Percentiles rank a stretch among this genome's conserved stretches.
These are phyloP conservation scores for Coprinellus micaceus DNA, from an alignment of 768 basidiomycete species.

Conservation along the genomic window DNA sequence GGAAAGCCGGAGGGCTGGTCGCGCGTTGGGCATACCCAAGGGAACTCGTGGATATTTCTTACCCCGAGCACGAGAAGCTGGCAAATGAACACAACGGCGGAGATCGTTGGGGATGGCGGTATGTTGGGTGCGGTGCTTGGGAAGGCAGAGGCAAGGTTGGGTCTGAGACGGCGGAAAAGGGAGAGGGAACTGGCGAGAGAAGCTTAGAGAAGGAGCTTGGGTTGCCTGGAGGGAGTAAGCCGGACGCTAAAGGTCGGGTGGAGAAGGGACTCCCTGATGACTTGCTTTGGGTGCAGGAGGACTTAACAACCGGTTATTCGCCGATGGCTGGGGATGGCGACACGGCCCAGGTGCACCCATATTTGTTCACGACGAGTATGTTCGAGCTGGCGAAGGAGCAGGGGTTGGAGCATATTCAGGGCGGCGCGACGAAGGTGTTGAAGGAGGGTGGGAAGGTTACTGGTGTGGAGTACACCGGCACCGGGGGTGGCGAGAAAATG, in stretches of 20 bases:
- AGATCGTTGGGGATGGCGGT: slow-evolving; percentile 81
- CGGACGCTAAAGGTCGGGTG: slow-evolving; percentile 18
- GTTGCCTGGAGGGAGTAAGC: slow-evolving; percentile 27
- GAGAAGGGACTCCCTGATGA: slow-evolving; percentile 45
- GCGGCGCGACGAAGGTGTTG: slow-evolving; percentile 37
- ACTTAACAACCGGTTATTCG: slow-evolving; percentile 59
- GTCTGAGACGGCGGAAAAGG: slow-evolving; percentile 15
- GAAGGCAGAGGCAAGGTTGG: slow-evolving; percentile 52
- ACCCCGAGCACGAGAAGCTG: slow-evolving; percentile 68
- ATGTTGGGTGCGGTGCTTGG: slow-evolving; percentile 71
- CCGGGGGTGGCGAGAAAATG: slow-evolving; percentile 19
- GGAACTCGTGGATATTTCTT: slow-evolving; percentile 68
- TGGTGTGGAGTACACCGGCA: slow-evolving; percentile 43
- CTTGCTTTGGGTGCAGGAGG: slow-evolving; percentile 49
- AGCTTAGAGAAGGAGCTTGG: slow-evolving; percentile 57
- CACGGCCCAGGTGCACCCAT: slow-evolving; percentile 78
- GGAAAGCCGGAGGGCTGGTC: slow-evolving; percentile 82
- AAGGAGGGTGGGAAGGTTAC: slow-evolving; percentile 38
- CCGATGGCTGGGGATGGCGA: slow-evolving; percentile 53
- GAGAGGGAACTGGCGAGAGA: slow-evolving; percentile 29
- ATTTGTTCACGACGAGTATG: slow-evolving; percentile 71
- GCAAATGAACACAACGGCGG: slow-evolving; percentile 66
- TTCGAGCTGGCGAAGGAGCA: slow-evolving; percentile 55
- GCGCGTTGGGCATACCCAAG: slow-evolving; percentile 83
- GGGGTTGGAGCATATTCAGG: slow-evolving; percentile 47